Percentiles rank a stretch among this genome's conserved stretches.
These are phyloP conservation scores for Cryoendolithus antarcticus DNA, from an alignment of 2,329 filamentous ascomycete species.

Conservation along the genomic window DNA sequence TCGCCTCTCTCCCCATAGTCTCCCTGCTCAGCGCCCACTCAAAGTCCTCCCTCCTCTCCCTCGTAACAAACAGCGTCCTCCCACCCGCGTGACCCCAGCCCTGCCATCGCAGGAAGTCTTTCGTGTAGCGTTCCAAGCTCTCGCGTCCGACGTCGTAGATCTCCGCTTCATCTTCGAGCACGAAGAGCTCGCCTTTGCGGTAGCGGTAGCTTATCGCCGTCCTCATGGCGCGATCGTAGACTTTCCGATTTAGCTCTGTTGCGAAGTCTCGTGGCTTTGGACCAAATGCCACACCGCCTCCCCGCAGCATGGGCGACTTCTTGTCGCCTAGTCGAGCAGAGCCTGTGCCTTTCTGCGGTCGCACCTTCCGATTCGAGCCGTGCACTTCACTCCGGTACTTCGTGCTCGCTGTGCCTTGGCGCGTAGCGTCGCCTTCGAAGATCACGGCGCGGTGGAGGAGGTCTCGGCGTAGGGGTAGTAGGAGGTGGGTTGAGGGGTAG, in stretches of 20 bases:
- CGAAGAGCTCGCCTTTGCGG: constrained; percentile 70
- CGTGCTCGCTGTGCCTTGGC: constrained; percentile 71
- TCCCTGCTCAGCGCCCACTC: constrained; percentile 52
- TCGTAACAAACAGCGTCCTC: constrained; percentile 64
- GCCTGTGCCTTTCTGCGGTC: constrained; percentile 78
- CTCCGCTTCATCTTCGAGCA: constrained; percentile 68
- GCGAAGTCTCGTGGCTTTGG: constrained; percentile 85
- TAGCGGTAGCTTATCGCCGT: constrained; percentile 90
- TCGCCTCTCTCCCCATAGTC: constrained; percentile 52
- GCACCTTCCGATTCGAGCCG: constrained; percentile 71
- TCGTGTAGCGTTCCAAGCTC: constrained; percentile 43
- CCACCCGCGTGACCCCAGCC: constrained; percentile 55
- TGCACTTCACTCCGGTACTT: constrained; percentile 76
- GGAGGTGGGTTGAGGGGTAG: constrained; percentile 72
- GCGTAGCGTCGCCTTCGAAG: constrained; percentile 80
- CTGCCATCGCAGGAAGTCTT: constrained; percentile 58
- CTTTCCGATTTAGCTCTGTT: constrained; percentile 69
- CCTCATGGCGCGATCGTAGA: constrained; percentile 92
- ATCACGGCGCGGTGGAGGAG: constrained; percentile 84
- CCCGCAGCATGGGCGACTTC: constrained; percentile 69
- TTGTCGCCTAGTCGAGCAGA: constrained; percentile 64
- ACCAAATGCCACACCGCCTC: constrained; percentile 83
- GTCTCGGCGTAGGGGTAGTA: constrained; percentile 78
- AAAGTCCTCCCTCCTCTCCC: constrained; percentile 47
- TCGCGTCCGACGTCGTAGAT: constrained; percentile 36